Base-by-base conservation (phyloP, 768 basidiomycete species). In the Suillus occidentalis region DNA sequence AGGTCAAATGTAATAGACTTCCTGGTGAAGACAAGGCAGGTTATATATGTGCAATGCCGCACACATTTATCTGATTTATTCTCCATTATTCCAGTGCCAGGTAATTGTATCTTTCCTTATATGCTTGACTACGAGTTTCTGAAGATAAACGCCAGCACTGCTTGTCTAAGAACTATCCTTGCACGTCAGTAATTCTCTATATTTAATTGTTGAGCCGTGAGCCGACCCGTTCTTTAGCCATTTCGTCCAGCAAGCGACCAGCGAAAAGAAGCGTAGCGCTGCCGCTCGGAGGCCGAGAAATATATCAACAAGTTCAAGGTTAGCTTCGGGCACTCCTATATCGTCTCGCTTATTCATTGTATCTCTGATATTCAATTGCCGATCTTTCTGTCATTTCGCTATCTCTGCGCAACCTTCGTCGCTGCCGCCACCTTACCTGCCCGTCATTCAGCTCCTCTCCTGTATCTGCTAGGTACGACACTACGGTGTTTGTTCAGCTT, bases 1-100 rank as follows among this genome's bases (percentile, higher is more conserved):
- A 95, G 81, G 94, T 95, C 69, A 94, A 94, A 76, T 95, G 94
- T 73, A 87, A 92, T 79, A 86, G 90, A 65, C 76, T 92, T 22
- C 89, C 91, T 39, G 91, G 91, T 37, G 87, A 92, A 71, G 90
- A 92, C 72, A 91, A 93, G 87, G 92, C 90, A 70, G 55, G 79
- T 75, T 61, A 63, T 71, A 65, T 62, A 67, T 31, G 65, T 65
- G 45, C 67, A 56, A 47, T 65, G 40, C 40, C 18, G 52, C 40
- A 18, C 13, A 61, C 12, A 65, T 50, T 9, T 36, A 10, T 43
- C 58, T 39, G 43, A 68, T 72, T 13, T 28, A 58, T 28, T 58
- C 39, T 39, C 8, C n/a, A 37, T 39, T 18, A 5, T 25, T 20
- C 66, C 71, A 90, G 89, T 90, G 90, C 72, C 89, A 90, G 84